A percentile compares a stretch with the other conserved stretches of the same genome.
Evolutionary conservation across 2,329 filamentous ascomycete species (phyloP).

Genomic region (Aspergillus chevalieri): DNA sequence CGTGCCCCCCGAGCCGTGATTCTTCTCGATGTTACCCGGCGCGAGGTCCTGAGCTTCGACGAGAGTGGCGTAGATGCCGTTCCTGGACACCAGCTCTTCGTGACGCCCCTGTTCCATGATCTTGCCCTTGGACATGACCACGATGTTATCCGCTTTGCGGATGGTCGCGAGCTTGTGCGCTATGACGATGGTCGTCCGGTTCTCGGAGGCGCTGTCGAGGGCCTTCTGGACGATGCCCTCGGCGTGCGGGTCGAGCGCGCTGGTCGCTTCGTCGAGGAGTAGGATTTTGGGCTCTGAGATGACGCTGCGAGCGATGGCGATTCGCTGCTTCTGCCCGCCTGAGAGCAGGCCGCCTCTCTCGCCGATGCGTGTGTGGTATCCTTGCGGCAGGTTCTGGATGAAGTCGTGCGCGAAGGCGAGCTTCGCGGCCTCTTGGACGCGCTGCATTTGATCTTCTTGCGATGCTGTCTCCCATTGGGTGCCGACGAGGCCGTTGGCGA

Average conservation of each 20-base stretch:
- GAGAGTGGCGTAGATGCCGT: conserved; percentile 34
- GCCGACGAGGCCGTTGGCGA: conserved; percentile 49
- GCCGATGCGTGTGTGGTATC: conserved; percentile 31
- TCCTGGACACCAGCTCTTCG: conserved; percentile 19
- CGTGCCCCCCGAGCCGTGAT: background rate
- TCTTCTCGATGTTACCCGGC: background rate
- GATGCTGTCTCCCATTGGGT: background rate
- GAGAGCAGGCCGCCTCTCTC: conserved; percentile 30
- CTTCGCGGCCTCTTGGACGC: conserved; percentile 27
- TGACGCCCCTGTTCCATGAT: conserved; percentile 41
- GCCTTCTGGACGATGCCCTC: conserved; percentile 81
- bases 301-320: conserved; percentile 52
- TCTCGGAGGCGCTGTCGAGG: conserved; percentile 64
- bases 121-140: conserved; percentile 34
- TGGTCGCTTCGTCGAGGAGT: conserved; percentile 83
- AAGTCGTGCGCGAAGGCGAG: conserved; percentile 33
- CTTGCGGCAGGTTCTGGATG: conserved; percentile 32
- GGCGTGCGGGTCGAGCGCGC: conserved; percentile 76
- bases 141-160: conserved; percentile 37
- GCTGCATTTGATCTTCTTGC: conserved; percentile 19
- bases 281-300: conserved; percentile 75
- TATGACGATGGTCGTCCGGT: conserved; percentile 27
- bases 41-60: conserved; percentile 46
- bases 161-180: conserved; percentile 40
- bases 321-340: conserved; percentile 39